A percentile compares a stretch with the other conserved stretches of the same genome.
phyloP scores from a whole-genome alignment of 306 rosid species.

The Vicia faba region DNA sequence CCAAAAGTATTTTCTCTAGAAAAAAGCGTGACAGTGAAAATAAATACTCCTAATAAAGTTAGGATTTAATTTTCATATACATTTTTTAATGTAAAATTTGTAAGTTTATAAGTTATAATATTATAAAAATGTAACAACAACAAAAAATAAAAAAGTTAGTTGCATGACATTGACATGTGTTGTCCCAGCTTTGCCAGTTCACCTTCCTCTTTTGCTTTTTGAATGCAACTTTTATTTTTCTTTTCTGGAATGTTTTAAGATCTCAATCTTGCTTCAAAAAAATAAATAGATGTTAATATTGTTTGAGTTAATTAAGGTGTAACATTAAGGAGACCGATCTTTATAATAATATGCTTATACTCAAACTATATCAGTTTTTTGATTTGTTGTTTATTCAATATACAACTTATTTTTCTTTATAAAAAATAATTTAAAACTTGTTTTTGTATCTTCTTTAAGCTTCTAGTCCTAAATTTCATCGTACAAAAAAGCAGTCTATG shows the following conservation, averaged over 20 bases:
- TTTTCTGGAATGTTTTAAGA: not conserved
- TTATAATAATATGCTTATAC: no score
- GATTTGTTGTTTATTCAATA: no score
- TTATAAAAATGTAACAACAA: not conserved
- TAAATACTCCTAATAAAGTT: not conserved
- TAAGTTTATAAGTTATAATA: no score
- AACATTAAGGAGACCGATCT: not conserved
- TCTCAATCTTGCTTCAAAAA: not conserved
- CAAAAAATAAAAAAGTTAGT: not conserved
- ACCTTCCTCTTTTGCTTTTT: slow-evolving; percentile 24
- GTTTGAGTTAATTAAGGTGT: not conserved
- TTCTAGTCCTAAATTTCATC: not conserved
- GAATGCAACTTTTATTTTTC: not conserved
- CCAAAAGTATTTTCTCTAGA: slow-evolving; percentile 34
- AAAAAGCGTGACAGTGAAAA: not conserved
- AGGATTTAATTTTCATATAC: no score
- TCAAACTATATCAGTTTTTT: no score
- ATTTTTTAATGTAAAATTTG: no score
- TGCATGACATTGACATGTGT: slow-evolving; percentile 31
- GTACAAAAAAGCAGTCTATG: not conserved
- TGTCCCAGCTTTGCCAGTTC: slow-evolving; percentile 29
- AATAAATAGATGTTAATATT: not conserved
- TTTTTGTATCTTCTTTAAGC: not conserved
- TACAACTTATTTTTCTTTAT: no score
- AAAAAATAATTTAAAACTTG: no score